Evolutionary conservation across 225 moss, liverwort and hornwort species (phyloP), one percentile per base, ranked within the genome.

Genomic region (Takakia lepidozioides): DNA sequence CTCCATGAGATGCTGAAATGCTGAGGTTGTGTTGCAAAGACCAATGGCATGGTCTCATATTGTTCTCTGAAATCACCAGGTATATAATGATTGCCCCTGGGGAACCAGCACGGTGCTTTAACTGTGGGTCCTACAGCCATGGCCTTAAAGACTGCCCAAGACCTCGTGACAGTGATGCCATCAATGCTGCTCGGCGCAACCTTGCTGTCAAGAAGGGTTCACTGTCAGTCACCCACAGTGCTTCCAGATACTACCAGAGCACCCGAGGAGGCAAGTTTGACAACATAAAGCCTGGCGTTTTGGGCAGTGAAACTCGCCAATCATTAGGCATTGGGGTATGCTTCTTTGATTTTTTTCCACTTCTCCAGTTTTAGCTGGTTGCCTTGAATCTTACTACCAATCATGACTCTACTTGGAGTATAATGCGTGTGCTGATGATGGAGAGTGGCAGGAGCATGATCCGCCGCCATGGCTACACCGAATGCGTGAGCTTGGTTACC

Each of bases 91-190:
- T 65, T 4, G 64, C 65, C 43, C 60, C 78, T 13, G 65, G 81
- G 27, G 89, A 82, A 60, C 66, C 65, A 23, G 41, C 69, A 43
- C 74, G 95, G 59, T 95, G 95, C 69, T 95, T 95, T 42, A 95
- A 95, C 57, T 95, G 95, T 61, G 86, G 90, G 46, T 79, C 84
- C 13, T 90, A 95, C 48, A 84, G 82, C 54, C 95, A 95, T 59
- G 70, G 81, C 10, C 71, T 95, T 19, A 68, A 65, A 51, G 74
- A 80, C 63, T 95, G 95, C 55, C 56, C 74, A 51, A 86, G 86
- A 42, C 90, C 82, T 59, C 69, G 65, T 45, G 72, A 80, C 46
- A 27, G 49, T 45, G 71, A 73, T 42, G 72, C 81, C 32, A 95
- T 95, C 41, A 75, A 65, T 54, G 67, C 63, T 38, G 86, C 95